Evolutionary conservation across 2,329 filamentous ascomycete genomes (phyloP).

Genomic region (Sarocladium oryzae): DNA sequence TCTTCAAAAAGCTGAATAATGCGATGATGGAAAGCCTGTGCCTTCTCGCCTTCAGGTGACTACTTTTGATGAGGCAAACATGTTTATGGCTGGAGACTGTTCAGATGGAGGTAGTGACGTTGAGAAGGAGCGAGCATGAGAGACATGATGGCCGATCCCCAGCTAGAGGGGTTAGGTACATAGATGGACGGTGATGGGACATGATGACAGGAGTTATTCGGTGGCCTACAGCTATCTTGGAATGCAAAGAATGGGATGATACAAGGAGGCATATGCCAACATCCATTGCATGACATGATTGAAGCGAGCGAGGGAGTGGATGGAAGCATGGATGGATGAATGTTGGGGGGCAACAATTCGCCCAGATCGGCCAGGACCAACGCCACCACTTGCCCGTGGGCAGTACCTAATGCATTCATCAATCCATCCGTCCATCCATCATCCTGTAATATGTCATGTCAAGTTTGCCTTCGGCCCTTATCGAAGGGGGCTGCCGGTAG

Average conservation of each 20-base stretch:
- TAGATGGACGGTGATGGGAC: not conserved
- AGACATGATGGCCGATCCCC: not conserved
- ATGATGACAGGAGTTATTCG: not conserved
- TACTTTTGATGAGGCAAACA: not conserved
- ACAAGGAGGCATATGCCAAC: too few species aligned
- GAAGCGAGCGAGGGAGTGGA: not conserved
- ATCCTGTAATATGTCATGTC: not conserved
- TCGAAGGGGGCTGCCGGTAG: not conserved
- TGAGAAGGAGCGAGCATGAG: too few species aligned
- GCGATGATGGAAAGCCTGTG: too few species aligned
- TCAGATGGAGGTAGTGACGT: not conserved
- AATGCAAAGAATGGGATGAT: not conserved
- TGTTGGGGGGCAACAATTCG: too few species aligned
- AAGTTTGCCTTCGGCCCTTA: conserved; percentile 1
- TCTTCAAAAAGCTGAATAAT: conserved; percentile 8
- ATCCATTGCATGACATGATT: too few species aligned
- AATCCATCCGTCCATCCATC: too few species aligned
- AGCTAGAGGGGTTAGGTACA: not conserved
- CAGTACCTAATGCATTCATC: too few species aligned
- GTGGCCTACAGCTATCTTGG: conserved; percentile 3
- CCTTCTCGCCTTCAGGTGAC: not conserved
- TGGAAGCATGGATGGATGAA: conserved; percentile 5
- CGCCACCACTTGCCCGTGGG: not conserved
- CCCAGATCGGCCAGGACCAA: too few species aligned
- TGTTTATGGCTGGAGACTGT: too few species aligned